A percentile compares a stretch with the other conserved stretches of the same genome.
These are phyloP conservation scores for Alternaria arborescens DNA, from an alignment of 2,329 filamentous ascomycete genomes.

Conservation along the genomic window DNA sequence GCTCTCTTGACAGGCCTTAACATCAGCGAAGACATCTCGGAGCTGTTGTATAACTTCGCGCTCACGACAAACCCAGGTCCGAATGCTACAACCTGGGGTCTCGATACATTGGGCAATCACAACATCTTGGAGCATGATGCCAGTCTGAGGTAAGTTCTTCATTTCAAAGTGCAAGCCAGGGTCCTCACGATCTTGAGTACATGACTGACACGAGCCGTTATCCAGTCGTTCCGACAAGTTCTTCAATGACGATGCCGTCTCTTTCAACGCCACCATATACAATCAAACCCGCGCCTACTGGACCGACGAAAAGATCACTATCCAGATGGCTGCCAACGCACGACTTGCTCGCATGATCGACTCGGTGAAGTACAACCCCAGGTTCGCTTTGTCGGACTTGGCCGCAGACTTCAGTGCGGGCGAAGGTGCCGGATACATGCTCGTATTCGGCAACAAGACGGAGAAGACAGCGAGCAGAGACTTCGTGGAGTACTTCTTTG, in stretches of 20 bases:
- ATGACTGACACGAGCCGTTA: background rate
- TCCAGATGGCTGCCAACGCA: constrained; percentile 14
- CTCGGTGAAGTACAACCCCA: constrained; percentile 4
- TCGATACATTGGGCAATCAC: constrained; percentile 54
- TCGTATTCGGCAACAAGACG: constrained; percentile 8
- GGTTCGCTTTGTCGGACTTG: background rate
- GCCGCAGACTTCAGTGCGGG: background rate
- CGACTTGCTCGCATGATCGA: constrained; percentile 13
- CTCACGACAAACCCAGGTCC: constrained; percentile 14
- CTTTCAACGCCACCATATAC: constrained; percentile 60
- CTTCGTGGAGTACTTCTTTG: constrained; percentile 1
- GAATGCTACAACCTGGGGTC: constrained; percentile 13
- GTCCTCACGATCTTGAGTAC: no score
- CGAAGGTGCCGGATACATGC: constrained; percentile 6
- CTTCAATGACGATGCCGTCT: background rate
- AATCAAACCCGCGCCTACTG: constrained; percentile 52
- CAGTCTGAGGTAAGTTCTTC: constrained; percentile 34
- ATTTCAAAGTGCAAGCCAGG: background rate
- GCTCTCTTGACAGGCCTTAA: constrained; percentile 15
- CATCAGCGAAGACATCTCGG: constrained; percentile 7
- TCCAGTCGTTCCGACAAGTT: constrained; percentile 2
- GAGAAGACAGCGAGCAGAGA: constrained; percentile 1
- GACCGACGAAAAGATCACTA: background rate
- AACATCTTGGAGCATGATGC: constrained; percentile 60
- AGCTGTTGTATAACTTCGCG: constrained; percentile 11